These are phyloP conservation scores for Colletotrichum salicis DNA, from an alignment of 2,329 filamentous ascomycete genomes.

Conservation along the genomic window DNA sequence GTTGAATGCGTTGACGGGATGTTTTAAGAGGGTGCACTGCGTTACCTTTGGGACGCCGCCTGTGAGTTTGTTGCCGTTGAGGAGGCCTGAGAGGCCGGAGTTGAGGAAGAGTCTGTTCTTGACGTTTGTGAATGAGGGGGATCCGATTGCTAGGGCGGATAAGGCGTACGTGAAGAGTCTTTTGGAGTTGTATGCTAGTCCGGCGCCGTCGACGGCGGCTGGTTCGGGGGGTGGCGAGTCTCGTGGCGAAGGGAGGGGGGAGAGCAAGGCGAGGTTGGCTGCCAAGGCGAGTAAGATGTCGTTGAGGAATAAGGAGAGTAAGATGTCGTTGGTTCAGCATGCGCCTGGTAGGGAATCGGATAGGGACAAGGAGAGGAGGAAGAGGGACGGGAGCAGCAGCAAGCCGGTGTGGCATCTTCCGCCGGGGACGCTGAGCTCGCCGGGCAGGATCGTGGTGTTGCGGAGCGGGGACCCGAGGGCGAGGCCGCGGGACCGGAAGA, in stretches of 20 bases:
- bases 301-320: conserved; percentile 4
- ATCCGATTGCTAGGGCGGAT: conserved; percentile 82
- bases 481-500: conserved; percentile 55
- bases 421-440: conserved; percentile 73
- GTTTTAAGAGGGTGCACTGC: conserved; percentile 84
- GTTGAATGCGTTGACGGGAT: conserved; percentile 73
- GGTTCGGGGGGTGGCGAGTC: background rate
- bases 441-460: conserved; percentile 75
- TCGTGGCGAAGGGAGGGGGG: conserved; percentile 18
- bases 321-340: conserved; percentile 35
- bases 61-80: conserved; percentile 75
- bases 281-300: conserved; percentile 9
- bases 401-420: conserved; percentile 71
- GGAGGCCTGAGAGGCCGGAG: conserved; percentile 62
- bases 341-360: conserved; percentile 1
- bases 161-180: conserved; percentile 79
- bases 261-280: conserved; percentile 25
- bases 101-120: conserved; percentile 78
- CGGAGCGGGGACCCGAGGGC: conserved; percentile 58
- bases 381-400: conserved; percentile 41
- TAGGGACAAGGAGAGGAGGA: conserved; percentile 38
- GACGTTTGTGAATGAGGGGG: conserved; percentile 86
- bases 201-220: conserved; percentile 55
- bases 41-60: conserved; percentile 88
- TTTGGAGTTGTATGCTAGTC: conserved; percentile 74